Conservation (phyloP, 108 stramenopile genomes). For the Skeletonema potamos region DNA sequence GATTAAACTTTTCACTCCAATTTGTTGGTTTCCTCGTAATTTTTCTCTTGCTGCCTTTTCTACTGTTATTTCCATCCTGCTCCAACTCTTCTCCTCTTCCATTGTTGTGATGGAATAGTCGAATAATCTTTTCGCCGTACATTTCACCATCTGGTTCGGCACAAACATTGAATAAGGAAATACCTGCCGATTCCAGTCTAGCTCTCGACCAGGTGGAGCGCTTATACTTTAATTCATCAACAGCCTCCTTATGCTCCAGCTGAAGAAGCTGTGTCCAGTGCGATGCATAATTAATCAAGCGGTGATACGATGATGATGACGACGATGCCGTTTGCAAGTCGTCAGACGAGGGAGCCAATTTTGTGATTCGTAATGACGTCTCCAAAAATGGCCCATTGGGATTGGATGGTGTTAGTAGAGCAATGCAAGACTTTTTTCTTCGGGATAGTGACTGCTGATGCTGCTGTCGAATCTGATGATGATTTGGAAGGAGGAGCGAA, state of each 20-base stretch:
- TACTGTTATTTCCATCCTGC: not conserved
- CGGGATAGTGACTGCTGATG: too few species aligned
- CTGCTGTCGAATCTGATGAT: too few species aligned
- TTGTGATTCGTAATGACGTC: too few species aligned
- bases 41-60: not conserved
- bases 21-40: too few species aligned
- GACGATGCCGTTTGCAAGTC: too few species aligned
- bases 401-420: too few species aligned
- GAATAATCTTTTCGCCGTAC: slow-evolving; percentile 74
- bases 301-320: too few species aligned
- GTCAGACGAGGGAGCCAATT: too few species aligned
- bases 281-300: slow-evolving; percentile 17
- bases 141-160: slow-evolving; percentile 67
- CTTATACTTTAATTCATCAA: slow-evolving; percentile 30
- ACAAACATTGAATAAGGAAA: slow-evolving; percentile 47
- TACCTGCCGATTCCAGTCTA: slow-evolving; percentile 54
- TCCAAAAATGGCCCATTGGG: too few species aligned
- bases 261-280: slow-evolving; percentile 53
- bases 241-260: slow-evolving; percentile 44
- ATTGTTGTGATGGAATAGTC: slow-evolving; percentile 3
- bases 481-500: too few species aligned
- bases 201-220: slow-evolving; percentile 38
- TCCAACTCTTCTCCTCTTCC: not conserved
- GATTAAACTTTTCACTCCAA: slow-evolving; percentile 45
- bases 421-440: too few species aligned